Base-by-base conservation (phyloP, 192 early-diverging fungal genomes). In the Linnemannia schmuckeri region DNA sequence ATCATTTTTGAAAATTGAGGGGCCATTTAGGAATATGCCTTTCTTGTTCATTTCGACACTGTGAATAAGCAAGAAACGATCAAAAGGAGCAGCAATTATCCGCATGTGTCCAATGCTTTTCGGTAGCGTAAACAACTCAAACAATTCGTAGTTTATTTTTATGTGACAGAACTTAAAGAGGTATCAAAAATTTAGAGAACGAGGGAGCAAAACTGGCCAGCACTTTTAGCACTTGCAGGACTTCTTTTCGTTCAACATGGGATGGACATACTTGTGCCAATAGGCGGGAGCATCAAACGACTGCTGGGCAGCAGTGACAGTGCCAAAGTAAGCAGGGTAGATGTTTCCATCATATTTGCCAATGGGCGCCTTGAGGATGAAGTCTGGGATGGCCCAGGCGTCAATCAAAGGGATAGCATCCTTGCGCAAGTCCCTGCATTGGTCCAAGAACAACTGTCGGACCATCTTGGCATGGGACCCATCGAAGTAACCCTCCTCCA, bases 281-380 rank as follows among this genome's bases (percentile, higher is more conserved):
- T 85, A 76, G 3, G 73, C 82, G 37, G 82, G 82, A 5, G 82
- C 41, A 27, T 85, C 82, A 63, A 33, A 78, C 63, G 77, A 85
- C 54, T 79, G 75, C 35, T 85, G 82, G 15, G 77, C 77, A 10
- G 77, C 82, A 33, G 69, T 85, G 47, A 85, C 81, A 1, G 81
- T 82, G 3, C 35, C 74, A 69, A 82, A 82, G 70, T 82, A 82
- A 4, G 81, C 81, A 70, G 85, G 68, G 82, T 93, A 93, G 63
- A 92, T 91, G 66, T 92, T 78, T 18, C 91, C 90, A 81, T 93
- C 91, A 66, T 89, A 91, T 55, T 80, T 91, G 27, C 89, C 92
- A 71, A 93, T 90, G 17, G 92, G 92, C 13, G 91, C 90, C 85
- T 93, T 91, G 47, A 92, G 49, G 30, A 93, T 63, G 82, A 89